Base-by-base conservation (phyloP, 768 basidiomycete species). In the Agaricus sinodeliciosus region DNA sequence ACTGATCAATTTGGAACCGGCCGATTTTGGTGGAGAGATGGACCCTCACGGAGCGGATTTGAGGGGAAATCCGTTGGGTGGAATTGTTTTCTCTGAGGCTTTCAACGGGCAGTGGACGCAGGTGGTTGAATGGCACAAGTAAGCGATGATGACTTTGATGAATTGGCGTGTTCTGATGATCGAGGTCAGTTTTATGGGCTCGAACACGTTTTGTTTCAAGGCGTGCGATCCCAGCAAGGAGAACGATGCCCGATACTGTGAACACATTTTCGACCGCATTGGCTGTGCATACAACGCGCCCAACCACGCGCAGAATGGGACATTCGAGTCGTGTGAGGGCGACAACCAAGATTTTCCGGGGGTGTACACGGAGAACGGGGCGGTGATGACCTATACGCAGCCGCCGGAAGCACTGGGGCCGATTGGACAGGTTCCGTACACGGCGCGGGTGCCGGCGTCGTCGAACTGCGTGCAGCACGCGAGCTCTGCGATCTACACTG, bases 21-120 rank as follows among this genome's bases (percentile, higher is more conserved):
- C 56, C 5, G 90, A 92, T 60, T 76, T 62, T 31, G 90, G 90
- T 55, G 90, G 90, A 45, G 90, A 91, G 66, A 78, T 89, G 57
- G 84, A 90, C 64, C 80, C 85, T 11, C 83, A 85, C 55, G 87
- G 87, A 37, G 85, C 85, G 50, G 87, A 89, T 63, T 48, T 63
- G 43, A 19, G 54, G 15, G 46, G 84, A 12, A 88, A 85, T 66
- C 82, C 84, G 2, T 70, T 85, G 19, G 87, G 87, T 57, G 84
- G 77, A 35, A 62, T 87, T 19, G 44, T 59, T 1, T 59, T 54
- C 40, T 47, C 55, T 3, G 48, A 56, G 27, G 57, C 59, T 15
- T 64, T 59, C 41, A 57, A 57, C 22, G 62, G 61, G 25, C 48
- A 53, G 0, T 69, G 65, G 62, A 54, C 64, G 9, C 85, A 87